Base-by-base conservation (phyloP, 192 early-diverging fungal genomes). In the Podila epigama region DNA sequence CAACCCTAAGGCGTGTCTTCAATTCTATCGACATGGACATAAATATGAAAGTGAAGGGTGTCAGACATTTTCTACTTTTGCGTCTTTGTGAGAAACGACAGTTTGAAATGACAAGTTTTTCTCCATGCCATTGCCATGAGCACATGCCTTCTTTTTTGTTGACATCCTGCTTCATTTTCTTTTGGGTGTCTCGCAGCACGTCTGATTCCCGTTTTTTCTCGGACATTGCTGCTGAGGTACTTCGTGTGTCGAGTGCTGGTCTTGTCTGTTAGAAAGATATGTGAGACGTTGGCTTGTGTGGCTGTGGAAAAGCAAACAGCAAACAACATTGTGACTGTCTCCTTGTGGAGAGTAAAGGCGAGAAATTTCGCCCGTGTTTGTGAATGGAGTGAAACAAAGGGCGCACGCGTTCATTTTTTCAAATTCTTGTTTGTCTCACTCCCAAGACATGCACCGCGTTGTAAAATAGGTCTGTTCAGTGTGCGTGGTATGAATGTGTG, bases 81-180 rank as follows among this genome's bases (percentile, higher is more conserved):
- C 15, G 8, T 42, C 41, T 16, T 42, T n/a, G 41, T 16, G 12
- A 42, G 12, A 48, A 8, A 16, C 42, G 28, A 6, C 10, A n/a
- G 22, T 48, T 15, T 0, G 11, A 5, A n/a, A 28, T 29, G 2
- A 44, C 12, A 3, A 29, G 31, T 10, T 59, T 39, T 29, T 12
- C 22, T 15, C 27, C 39, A 32, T 44, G 31, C 39, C 39, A 25
- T 35, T 11, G 33, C 1, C 31, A 58, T 34, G n/a, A 34, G 2
- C 16, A 37, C 2, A 34, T 20, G 57, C 64, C 64, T 25, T 42
- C 18, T 4, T 11, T 44, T 7, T 25, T 51, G 22, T 44, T 32
- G 33, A 16, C 53, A 20, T 62, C 70, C 15, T 52, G 57, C 52
- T 64, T 66, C 32, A 66, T 3, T 31, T 59, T 75, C 64, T 75